A percentile compares a stretch with the other conserved stretches of the same genome.
Evolutionary conservation across 257 asterid species (phyloP).

Genomic region (Knoxia roxburghii): DNA sequence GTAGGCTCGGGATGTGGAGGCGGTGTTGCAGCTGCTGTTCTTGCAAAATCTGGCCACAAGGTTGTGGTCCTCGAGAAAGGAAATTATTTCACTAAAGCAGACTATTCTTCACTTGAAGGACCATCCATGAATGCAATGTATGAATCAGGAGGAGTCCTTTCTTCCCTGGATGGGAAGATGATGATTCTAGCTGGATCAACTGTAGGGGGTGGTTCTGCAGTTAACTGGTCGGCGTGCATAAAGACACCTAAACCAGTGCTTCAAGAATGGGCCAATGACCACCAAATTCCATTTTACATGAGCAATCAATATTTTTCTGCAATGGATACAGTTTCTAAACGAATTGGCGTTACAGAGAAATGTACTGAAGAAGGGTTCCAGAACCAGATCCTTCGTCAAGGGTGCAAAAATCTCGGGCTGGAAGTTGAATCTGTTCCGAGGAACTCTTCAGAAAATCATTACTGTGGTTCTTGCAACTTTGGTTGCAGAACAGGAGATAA

Average conservation of each 20-base stretch:
- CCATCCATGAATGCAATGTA: conserved; percentile 61
- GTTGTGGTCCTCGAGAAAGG: conserved; percentile 80
- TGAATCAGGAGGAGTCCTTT: conserved; percentile 60
- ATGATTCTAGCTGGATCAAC: conserved; percentile 75
- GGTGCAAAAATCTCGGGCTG: conserved; percentile 65
- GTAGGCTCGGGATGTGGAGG: conserved; percentile 93
- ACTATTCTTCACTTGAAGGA: conserved; percentile 73
- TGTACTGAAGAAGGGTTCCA: conserved; percentile 69
- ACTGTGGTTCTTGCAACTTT: conserved; percentile 73
- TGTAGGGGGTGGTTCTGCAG: conserved; percentile 93
- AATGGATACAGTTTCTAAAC: conserved; percentile 59
- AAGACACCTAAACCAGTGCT: conserved; percentile 50
- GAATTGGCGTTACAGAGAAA: conserved; percentile 59
- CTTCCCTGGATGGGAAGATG: conserved; percentile 61
- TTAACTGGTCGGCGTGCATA: conserved; percentile 83
- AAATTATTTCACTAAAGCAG: conserved; percentile 49
- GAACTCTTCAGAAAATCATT: conserved; percentile 62
- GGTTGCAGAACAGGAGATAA: conserved; percentile 81
- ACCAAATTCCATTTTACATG: conserved; percentile 36
- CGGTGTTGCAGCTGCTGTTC: conserved; percentile 80
- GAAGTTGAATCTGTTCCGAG: conserved; percentile 44
- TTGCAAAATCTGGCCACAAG: conserved; percentile 62
- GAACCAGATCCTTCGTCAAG: conserved; percentile 57
- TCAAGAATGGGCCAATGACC: conserved; percentile 51
- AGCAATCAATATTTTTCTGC: conserved; percentile 41